phyloP scores from a whole-genome alignment of 257 asterid species.

The Solanum virginianum region DNA sequence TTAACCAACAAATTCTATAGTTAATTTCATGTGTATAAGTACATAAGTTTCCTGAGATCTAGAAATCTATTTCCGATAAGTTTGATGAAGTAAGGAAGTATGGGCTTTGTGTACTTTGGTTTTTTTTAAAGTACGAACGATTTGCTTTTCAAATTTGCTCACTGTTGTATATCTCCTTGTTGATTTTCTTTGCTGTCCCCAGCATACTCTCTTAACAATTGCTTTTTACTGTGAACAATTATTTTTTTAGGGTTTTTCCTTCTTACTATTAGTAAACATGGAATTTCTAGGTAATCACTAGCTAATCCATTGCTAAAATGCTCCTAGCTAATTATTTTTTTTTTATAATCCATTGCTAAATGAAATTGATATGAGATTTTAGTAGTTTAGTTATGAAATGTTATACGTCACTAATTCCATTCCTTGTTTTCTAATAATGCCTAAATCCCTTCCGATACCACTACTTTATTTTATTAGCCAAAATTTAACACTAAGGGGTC shows the following conservation, averaged over 20 bases:
- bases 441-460: not conserved
- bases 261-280: not conserved
- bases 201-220: not conserved
- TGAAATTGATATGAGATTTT: too few relatives aligned
- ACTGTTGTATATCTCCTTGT: not conserved
- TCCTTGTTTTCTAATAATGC: too few relatives aligned
- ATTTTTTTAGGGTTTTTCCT: not conserved
- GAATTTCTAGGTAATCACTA: too few relatives aligned
- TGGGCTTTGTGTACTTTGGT: not conserved
- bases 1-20: too few relatives aligned
- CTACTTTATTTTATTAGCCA: not conserved
- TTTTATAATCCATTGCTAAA: too few relatives aligned
- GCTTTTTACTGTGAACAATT: not conserved
- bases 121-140: not conserved
- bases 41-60: not conserved
- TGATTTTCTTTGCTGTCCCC: not conserved
- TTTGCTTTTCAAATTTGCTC: not conserved
- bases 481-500: too few relatives aligned
- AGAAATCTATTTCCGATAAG: not conserved
- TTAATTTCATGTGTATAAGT: not conserved
- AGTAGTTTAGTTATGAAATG: too few relatives aligned
- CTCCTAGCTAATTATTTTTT: too few relatives aligned
- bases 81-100: not conserved
- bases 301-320: too few relatives aligned
- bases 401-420: too few relatives aligned